Base-by-base conservation (phyloP, 768 basidiomycete genomes). In the Mycena haematopus region DNA sequence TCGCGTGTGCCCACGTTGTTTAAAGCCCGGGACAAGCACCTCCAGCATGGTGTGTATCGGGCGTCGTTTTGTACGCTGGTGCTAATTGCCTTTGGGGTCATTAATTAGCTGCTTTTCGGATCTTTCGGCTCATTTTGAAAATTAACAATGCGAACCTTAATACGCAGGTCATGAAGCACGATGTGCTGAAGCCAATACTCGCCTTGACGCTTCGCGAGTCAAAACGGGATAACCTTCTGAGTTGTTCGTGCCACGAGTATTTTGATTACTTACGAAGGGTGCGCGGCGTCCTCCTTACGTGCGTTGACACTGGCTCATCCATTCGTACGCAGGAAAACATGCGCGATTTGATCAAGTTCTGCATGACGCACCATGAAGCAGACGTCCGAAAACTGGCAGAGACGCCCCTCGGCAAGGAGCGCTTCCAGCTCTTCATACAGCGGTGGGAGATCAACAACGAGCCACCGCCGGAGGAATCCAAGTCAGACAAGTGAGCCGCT, bases 371-470 rank as follows among this genome's bases (percentile, higher is more conserved):
- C 53, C 87, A 95, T 69, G 87, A 89, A 67, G 76, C 82, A 0
- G 79, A 83, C 46, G 79, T 98, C 52, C 85, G 85, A 54, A 79
- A 77, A 62, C 82, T 99, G 15, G 81, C 87, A 3, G 77, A 83
- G 69, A 83, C 82, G 19, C 81, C 80, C 2, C 77, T 91, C 29
- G 86, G 87, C 27, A 84, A 86, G 5, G 80, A 85, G 62, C 83
- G 90, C 38, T 94, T 95, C 73, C 79, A 83, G 45, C 76, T 84
- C 24, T 87, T 98, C 70, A 85, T 93, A 61, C 81, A 86, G 45
- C 84, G 90, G 52, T 95, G 90, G 85, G 97, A 98, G 75, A 93
- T 95, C 80, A 97, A 96, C 76, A 89, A 89, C 63, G 93, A 96
- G 65, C 91, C 90, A 31, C 82, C 82, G 64, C 87, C 88, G 36